Evolutionary conservation across 208 protist genomes (phyloP).

Genomic region (Trypanosoma cruzi): DNA sequence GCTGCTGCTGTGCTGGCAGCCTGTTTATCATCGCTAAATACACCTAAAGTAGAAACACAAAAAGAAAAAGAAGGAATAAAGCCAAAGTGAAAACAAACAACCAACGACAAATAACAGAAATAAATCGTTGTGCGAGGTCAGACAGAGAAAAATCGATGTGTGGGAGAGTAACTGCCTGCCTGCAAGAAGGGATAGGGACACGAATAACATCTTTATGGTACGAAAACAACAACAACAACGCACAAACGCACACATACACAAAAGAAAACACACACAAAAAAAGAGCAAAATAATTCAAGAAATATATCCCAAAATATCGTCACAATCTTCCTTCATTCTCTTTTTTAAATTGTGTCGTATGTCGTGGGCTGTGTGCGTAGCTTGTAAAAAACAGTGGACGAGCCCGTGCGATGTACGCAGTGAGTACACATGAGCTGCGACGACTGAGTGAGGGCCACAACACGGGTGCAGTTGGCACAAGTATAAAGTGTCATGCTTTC

Average conservation of each 20-base stretch:
- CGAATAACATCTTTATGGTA: neutral
- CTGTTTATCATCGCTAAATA: slow-evolving; percentile 24
- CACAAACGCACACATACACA: slow-evolving; percentile 14
- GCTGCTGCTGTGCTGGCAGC: slow-evolving; percentile 32
- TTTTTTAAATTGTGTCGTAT: slow-evolving; percentile 86
- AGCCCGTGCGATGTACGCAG: slow-evolving; percentile 80
- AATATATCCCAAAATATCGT: neutral
- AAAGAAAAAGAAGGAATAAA: neutral
- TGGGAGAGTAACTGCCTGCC: neutral
- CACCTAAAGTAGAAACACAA: neutral
- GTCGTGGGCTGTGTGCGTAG: slow-evolving; percentile 79
- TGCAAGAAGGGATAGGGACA: neutral
- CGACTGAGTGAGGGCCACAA: slow-evolving; percentile 52
- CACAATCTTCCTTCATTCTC: neutral
- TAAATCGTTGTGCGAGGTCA: slow-evolving; percentile 8
- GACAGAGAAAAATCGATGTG: slow-evolving; percentile 7
- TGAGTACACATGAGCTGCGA: slow-evolving; percentile 73
- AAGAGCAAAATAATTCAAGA: neutral
- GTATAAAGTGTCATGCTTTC: slow-evolving; percentile 68
- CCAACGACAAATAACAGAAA: slow-evolving; percentile 3
- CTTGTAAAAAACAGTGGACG: slow-evolving; percentile 91
- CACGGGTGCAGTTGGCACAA: slow-evolving; percentile 81
- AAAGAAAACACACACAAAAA: slow-evolving; percentile 1
- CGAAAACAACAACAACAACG: slow-evolving; percentile 3
- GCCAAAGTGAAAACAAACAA: slow-evolving; percentile 25